Evolutionary conservation across 2,329 filamentous ascomycete species (phyloP).

Genomic region (Alternaria burnsii): DNA sequence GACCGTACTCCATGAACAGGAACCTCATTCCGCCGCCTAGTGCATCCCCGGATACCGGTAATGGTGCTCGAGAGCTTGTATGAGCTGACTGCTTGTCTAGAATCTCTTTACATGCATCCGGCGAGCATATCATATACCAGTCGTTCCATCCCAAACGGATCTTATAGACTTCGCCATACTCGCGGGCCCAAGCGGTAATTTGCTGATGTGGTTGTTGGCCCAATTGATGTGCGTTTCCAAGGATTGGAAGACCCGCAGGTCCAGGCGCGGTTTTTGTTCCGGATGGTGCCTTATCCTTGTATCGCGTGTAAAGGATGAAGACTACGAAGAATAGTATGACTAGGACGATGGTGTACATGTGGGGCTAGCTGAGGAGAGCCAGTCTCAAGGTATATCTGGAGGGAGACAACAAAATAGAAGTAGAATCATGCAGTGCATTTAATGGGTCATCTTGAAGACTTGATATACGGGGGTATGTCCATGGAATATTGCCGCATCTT

Average conservation of each 20-base stretch:
- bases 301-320: constrained; percentile 22
- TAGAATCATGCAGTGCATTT: not conserved
- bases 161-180: constrained; percentile 58
- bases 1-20: constrained; percentile 54
- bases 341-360: constrained; percentile 30
- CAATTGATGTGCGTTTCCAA: constrained; percentile 44
- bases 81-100: constrained; percentile 52
- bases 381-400: not conserved
- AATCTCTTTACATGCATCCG: constrained; percentile 56
- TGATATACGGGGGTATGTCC: not conserved
- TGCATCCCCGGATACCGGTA: constrained; percentile 53
- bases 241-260: constrained; percentile 36
- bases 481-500: not conserved
- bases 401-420: not conserved
- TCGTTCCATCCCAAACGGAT: constrained; percentile 57
- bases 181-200: constrained; percentile 49
- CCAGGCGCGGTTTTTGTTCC: constrained; percentile 33
- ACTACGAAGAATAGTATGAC: constrained; percentile 19
- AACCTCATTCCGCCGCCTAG: constrained; percentile 54
- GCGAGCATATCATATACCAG: constrained; percentile 57
- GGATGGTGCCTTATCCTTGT: constrained; percentile 23
- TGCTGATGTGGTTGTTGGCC: constrained; percentile 40
- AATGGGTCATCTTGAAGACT: not conserved
- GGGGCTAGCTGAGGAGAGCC: constrained; percentile 9
- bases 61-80: constrained; percentile 50